Evolutionary conservation across 345 rosid genomes (phyloP).

Genomic region (Firmiana major): DNA sequence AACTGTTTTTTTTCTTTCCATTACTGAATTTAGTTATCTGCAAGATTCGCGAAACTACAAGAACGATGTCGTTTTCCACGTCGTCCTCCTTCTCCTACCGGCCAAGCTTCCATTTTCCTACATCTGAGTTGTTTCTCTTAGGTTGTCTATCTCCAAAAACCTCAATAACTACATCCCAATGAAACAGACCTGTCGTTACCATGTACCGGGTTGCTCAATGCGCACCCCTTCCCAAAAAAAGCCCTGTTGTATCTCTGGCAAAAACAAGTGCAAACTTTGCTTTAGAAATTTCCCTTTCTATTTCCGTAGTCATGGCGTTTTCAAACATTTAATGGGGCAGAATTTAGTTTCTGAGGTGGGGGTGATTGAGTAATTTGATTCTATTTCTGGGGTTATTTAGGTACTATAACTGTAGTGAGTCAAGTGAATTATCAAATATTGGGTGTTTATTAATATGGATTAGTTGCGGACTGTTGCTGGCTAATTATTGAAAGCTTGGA

Average conservation of each 20-base stretch:
- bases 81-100: background rate
- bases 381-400: conserved; percentile 13
- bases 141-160: conserved; percentile 28
- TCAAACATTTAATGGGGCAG: conserved; percentile 19
- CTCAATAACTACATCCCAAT: background rate
- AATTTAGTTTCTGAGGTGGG: conserved; percentile 6
- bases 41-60: background rate
- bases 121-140: conserved; percentile 20
- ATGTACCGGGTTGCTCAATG: conserved; percentile 13
- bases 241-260: conserved; percentile 9
- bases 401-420: background rate
- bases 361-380: conserved; percentile 1
- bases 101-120: background rate
- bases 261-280: background rate
- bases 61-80: conserved; percentile 17
- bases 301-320: conserved; percentile 12
- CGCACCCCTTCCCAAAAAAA: conserved; percentile 6
- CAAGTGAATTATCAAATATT: background rate
- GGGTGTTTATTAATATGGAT: background rate
- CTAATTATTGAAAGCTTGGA: background rate
- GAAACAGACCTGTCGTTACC: background rate
- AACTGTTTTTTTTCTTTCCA: conserved; percentile 1
- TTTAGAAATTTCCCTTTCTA: background rate
- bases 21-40: background rate
- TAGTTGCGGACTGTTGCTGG: background rate